phyloP scores from a whole-genome alignment of 2,329 filamentous ascomycete genomes.

The Fusarium burgessii region DNA sequence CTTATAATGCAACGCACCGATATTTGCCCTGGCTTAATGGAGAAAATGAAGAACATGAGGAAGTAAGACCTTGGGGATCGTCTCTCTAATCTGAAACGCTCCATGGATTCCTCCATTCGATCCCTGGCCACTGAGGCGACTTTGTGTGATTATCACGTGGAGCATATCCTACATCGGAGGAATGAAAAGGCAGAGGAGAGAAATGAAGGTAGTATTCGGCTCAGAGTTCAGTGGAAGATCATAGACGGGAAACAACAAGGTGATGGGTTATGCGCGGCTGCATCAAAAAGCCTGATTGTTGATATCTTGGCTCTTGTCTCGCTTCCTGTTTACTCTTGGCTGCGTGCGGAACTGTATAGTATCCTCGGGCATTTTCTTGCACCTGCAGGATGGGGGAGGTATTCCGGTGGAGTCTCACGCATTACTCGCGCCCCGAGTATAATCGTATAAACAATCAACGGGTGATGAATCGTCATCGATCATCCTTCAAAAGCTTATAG shows the following conservation, averaged over 20 bases:
- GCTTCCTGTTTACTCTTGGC: constrained; percentile 13
- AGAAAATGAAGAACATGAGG: constrained; percentile 9
- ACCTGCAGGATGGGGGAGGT: not conserved
- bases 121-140: constrained; percentile 13
- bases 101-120: not conserved
- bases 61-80: constrained; percentile 9
- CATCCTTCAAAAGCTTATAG: constrained; percentile 3
- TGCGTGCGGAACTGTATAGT: not conserved
- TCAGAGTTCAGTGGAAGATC: not conserved
- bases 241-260: not conserved
- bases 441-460: not conserved
- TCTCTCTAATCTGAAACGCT: constrained; percentile 23
- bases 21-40: not conserved
- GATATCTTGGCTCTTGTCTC: constrained; percentile 18
- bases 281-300: constrained; percentile 13
- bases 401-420: not conserved
- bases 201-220: constrained; percentile 3
- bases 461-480: not conserved
- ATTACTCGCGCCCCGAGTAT: not conserved
- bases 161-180: constrained; percentile 2
- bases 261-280: not conserved
- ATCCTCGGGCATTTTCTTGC: not conserved
- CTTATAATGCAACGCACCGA: constrained; percentile 21
- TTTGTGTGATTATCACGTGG: constrained; percentile 18
- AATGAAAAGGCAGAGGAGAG: constrained; percentile 2